phyloP scores from a whole-genome alignment of 305 asterid genomes.

The Solanum hybrid region DNA sequence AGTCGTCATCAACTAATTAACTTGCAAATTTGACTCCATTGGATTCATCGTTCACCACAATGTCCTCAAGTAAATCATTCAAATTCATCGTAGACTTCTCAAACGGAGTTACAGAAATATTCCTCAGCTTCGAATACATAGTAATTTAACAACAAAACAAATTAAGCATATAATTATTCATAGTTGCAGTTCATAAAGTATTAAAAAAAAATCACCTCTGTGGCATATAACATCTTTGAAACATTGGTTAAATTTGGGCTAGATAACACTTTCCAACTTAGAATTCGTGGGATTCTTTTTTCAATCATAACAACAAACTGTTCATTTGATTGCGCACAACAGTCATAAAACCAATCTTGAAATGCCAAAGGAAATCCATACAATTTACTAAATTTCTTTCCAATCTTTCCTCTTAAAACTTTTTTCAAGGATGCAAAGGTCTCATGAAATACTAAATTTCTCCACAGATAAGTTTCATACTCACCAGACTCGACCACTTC shows the following conservation, averaged over 20 bases:
- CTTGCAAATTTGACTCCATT: not conserved
- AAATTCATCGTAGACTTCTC: not conserved
- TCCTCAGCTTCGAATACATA: not conserved
- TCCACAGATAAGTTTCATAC: not conserved
- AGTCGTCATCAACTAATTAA: not conserved
- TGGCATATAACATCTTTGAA: not conserved
- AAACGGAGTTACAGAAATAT: not conserved
- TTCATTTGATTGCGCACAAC: not conserved
- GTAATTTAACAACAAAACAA: not conserved
- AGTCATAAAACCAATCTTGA: not conserved
- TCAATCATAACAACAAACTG: not conserved
- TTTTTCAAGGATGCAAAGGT: not conserved
- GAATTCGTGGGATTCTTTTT: not conserved
- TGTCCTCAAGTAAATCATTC: not conserved
- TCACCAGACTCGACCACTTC: not conserved
- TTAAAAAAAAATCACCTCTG: not conserved
- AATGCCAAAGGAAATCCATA: not conserved
- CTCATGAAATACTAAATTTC: not conserved
- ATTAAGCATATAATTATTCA: not conserved
- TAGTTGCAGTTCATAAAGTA: not conserved
- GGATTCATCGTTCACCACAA: not conserved
- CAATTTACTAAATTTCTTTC: not conserved
- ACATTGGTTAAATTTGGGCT: not conserved
- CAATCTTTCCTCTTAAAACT: not conserved
- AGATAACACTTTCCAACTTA: not conserved